Evolutionary conservation across 306 rosid species (phyloP).

Genomic region (Vigna radiata): DNA sequence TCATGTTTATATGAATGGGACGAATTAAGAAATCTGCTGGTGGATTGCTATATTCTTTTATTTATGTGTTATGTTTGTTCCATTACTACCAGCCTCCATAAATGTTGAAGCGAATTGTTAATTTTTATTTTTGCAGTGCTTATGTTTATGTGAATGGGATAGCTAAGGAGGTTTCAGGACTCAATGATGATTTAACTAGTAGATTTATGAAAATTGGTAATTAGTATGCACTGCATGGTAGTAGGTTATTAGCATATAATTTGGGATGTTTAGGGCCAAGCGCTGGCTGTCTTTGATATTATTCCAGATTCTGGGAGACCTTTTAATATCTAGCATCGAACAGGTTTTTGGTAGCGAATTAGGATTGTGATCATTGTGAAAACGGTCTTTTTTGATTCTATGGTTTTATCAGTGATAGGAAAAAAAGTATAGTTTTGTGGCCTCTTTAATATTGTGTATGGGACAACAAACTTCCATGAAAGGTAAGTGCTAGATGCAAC

Average conservation of each 20-base stretch:
- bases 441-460: slow-evolving; percentile 1
- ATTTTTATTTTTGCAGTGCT: slow-evolving; percentile 29
- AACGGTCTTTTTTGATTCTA: not conserved
- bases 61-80: slow-evolving; percentile 28
- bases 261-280: slow-evolving; percentile 10
- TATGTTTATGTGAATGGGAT: slow-evolving; percentile 26
- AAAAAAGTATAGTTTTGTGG: slow-evolving; percentile 9
- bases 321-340: not conserved
- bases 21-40: slow-evolving; percentile 32
- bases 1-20: slow-evolving; percentile 24
- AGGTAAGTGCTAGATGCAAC: not conserved
- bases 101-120: slow-evolving; percentile 4
- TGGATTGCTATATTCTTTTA: not conserved
- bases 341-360: not conserved
- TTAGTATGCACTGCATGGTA: not conserved
- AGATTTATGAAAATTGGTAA: slow-evolving; percentile 36
- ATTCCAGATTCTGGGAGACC: slow-evolving; percentile 3
- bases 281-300: slow-evolving; percentile 32
- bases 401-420: not conserved
- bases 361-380: not conserved
- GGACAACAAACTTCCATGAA: slow-evolving; percentile 29
- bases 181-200: slow-evolving; percentile 27
- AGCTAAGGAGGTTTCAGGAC: slow-evolving; percentile 39
- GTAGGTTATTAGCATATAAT: slow-evolving; percentile 34
- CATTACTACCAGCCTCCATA: not conserved